Evolutionary conservation across 768 basidiomycete genomes (phyloP).

Genomic region (Phylloporus arenicola): DNA sequence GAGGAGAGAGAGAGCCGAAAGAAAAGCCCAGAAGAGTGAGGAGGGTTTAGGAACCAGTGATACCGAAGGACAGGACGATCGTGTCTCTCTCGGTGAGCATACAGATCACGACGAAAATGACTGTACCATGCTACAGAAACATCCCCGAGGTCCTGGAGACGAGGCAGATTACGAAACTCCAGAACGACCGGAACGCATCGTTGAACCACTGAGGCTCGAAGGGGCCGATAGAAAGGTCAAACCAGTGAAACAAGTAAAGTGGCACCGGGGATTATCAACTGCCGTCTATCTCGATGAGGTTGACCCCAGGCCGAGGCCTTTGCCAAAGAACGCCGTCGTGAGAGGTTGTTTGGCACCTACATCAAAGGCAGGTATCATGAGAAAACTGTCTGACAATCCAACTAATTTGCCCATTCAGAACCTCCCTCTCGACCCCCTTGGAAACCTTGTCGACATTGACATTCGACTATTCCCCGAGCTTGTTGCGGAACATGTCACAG

Average conservation of each 20-base stretch:
- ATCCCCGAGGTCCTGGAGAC: constrained; percentile 69
- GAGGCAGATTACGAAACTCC: constrained; percentile 79
- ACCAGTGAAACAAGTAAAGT: constrained; percentile 61
- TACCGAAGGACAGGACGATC: constrained; percentile 22
- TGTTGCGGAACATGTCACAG: constrained; percentile 57
- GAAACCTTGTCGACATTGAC: constrained; percentile 60
- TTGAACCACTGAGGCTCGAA: constrained; percentile 37
- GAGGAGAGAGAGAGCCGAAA: constrained; percentile 54
- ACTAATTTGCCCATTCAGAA: constrained; percentile 36
- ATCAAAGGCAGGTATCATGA: constrained; percentile 51
- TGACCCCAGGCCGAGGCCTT: constrained; percentile 43
- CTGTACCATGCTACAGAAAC: constrained; percentile 29
- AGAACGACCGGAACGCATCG: constrained; percentile 35
- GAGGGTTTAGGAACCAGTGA: constrained; percentile 26
- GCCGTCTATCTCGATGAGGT: constrained; percentile 60
- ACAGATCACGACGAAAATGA: constrained; percentile 24
- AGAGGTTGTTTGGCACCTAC: constrained; percentile 67
- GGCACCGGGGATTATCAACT: constrained; percentile 66
- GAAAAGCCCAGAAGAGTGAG: constrained; percentile 48
- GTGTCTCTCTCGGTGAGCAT: background rate
- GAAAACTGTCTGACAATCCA: background rate
- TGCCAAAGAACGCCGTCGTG: constrained; percentile 37
- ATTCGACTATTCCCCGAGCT: constrained; percentile 49
- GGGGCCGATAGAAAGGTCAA: constrained; percentile 28
- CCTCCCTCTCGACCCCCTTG: constrained; percentile 60